Percentiles rank a stretch among this genome's conserved stretches.
These are phyloP conservation scores for Phytophthora pinifolia DNA, from an alignment of 352 stramenopile genomes.

Conservation along the genomic window DNA sequence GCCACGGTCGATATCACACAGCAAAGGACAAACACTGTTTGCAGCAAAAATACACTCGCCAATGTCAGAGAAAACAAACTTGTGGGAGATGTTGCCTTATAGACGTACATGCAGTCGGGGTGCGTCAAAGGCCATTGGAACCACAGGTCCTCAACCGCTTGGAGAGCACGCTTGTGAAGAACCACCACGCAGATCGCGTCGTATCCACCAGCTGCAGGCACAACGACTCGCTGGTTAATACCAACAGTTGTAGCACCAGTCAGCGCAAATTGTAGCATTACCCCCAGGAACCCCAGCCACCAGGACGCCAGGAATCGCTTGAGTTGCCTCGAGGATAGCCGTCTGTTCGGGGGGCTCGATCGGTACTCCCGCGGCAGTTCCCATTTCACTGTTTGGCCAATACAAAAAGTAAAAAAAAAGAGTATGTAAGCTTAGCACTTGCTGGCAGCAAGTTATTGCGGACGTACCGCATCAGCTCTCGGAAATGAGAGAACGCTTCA, in stretches of 20 bases:
- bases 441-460: too few species aligned
- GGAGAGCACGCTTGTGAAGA: conserved; percentile 57
- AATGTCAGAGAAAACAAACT: background rate
- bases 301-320: conserved; percentile 92
- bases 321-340: conserved; percentile 91
- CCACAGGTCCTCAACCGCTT: conserved; percentile 78
- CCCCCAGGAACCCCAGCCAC: conserved; percentile 93
- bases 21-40: conserved; percentile 64
- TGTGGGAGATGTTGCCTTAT: background rate
- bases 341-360: conserved; percentile 94
- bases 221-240: background rate
- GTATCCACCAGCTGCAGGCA: conserved; percentile 89
- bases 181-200: conserved; percentile 95
- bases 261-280: conserved; percentile 18
- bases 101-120: conserved; percentile 45
- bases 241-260: background rate
- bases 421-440: too few species aligned
- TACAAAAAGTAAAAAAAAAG: too few species aligned
- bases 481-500: conserved; percentile 75
- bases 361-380: conserved; percentile 83
- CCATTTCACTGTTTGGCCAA: conserved; percentile 72
- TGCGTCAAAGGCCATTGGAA: conserved; percentile 54
- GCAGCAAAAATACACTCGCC: background rate
- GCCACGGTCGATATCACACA: conserved; percentile 55
- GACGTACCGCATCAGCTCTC: conserved; percentile 74